A percentile compares a stretch with the other conserved stretches of the same genome.
Evolutionary conservation across 805 yeast genomes (phyloP).

Genomic region (Ogataea polymorpha): DNA sequence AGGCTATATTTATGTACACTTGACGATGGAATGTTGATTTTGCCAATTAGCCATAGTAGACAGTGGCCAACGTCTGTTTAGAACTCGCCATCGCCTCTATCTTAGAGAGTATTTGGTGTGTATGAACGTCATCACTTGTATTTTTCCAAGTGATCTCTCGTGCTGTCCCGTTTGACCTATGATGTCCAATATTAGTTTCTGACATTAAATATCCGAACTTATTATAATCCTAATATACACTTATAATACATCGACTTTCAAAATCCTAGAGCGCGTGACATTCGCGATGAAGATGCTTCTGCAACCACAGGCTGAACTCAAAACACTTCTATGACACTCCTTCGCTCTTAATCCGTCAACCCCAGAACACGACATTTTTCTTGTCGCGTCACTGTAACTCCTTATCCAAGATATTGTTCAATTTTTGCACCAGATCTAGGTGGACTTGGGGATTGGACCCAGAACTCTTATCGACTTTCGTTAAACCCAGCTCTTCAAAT

Average conservation of each 20-base stretch:
- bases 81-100: not conserved
- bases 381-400: constrained; percentile 3
- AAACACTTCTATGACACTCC: no score
- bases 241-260: not conserved
- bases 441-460: constrained; percentile 2
- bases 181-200: not conserved
- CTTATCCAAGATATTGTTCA: constrained; percentile 12
- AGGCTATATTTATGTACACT: not conserved
- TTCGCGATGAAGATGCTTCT: no score
- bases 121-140: no score
- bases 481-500: constrained; percentile 12
- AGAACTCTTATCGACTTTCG: not conserved
- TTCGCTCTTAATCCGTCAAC: not conserved
- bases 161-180: no score
- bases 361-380: not conserved
- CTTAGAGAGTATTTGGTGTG: no score
- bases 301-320: no score
- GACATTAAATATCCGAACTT: not conserved
- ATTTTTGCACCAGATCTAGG: constrained; percentile 14
- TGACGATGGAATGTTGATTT: not conserved
- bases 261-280: not conserved
- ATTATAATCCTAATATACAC: constrained; percentile 4
- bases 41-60: not conserved
- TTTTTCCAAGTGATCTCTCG: no score
- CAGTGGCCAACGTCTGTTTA: no score